Evolutionary conservation across 306 rosid genomes (phyloP), one percentile per base, ranked within the genome.

Genomic region (Cotoneaster glaucophyllus): DNA sequence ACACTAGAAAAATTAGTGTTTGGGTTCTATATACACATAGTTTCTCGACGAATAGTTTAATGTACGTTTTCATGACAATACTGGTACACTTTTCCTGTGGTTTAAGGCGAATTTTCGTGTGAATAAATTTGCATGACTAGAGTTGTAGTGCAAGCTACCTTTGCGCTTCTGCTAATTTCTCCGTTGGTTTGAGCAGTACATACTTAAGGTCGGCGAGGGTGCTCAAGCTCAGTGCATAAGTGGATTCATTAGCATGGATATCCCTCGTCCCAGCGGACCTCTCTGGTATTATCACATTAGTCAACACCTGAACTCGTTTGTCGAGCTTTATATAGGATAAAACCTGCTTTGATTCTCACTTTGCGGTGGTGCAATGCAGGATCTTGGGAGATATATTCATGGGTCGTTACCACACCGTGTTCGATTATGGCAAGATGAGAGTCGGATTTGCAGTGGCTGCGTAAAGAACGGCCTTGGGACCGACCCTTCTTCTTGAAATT

Each of bases 201-300:
- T 89, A 79, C 86, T 95, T 56, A 85, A 92, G 88, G 85, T 90
- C 67, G 93, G 88, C 0, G 86, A 92, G 79, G 99, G 97, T 67
- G 0, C 88, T 85, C 54, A 65, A 68, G 88, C 90, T 41, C 96
- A 92, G 84, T 95, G 99, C 90, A 88, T 92, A 21, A 95, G 98
- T 77, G 98, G 99, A 67, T 95, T 95, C 79, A 85, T 62, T 15
- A 82, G 89, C 69, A 3, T 92, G 81, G 99, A 95, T 78, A 44
- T 92, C 76, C 90, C 99, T 83, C 99, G 98, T 78, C 98, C 99
- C 57, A 87, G 88, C 37, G 99, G 99, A 71, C 96, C 99, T 72
- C 88, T 95, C 80, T 95, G 99, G 99, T 92, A 92, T 63, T 43
- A 37, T 44, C 64, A 44, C 68, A 39, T 67, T 64, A 54, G 72